Evolutionary conservation across 2,329 filamentous ascomycete species (phyloP).

Genomic region (Sporothrix variecibatus): DNA sequence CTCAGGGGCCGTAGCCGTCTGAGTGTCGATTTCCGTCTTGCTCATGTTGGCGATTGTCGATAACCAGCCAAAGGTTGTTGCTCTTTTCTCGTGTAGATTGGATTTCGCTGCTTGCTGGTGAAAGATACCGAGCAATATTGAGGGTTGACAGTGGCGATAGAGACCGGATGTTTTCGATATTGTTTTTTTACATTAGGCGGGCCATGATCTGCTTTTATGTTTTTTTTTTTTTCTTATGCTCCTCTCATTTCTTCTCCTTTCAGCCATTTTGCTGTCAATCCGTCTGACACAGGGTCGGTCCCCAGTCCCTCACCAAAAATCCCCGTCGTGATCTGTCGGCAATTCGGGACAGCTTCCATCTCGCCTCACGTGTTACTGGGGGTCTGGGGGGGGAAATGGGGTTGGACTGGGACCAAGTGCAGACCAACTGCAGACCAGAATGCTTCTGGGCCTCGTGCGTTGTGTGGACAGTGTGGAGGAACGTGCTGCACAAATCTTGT

Average conservation of each 20-base stretch:
- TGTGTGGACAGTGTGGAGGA: neutral
- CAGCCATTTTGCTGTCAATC: neutral
- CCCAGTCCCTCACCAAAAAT: neutral
- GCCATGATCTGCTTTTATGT: neutral
- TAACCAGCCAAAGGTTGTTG: too few species aligned
- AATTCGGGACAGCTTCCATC: conserved; percentile 5
- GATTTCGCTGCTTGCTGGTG: neutral
- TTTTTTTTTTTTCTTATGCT: neutral
- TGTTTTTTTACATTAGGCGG: neutral
- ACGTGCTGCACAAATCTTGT: neutral
- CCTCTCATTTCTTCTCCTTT: neutral
- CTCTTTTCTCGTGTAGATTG: too few species aligned
- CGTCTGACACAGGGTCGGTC: neutral
- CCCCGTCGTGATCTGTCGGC: neutral
- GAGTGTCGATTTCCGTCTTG: neutral
- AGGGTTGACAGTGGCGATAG: neutral
- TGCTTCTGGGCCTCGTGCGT: neutral
- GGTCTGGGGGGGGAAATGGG: neutral
- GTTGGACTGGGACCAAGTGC: neutral
- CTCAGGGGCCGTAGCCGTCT: neutral
- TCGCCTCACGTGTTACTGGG: neutral
- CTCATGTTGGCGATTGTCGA: neutral
- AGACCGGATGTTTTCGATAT: neutral
- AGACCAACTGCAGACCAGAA: neutral
- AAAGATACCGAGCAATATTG: neutral